Base-by-base conservation (phyloP, 2,329 filamentous ascomycete genomes). In the Diaporthe citriasiana region DNA sequence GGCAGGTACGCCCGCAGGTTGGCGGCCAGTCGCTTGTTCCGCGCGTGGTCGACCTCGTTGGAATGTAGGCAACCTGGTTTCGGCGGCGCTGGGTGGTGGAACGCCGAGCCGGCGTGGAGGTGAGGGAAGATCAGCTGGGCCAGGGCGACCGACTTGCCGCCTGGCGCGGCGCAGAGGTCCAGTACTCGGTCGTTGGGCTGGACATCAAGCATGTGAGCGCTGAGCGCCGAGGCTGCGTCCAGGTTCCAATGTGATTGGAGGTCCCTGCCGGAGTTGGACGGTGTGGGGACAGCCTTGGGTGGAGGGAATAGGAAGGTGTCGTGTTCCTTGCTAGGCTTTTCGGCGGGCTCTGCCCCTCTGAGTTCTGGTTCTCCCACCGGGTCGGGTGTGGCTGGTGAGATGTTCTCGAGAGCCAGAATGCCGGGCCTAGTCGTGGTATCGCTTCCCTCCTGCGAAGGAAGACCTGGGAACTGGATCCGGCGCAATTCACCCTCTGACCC, bases 101-200 rank as follows among this genome's bases (percentile, higher is more conserved):
- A 77, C 1, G 73, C 40, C 13, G 77, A 30, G 17, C 72, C 69
- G 27, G 77, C 76, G 42, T 71, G 73, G 19, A 73, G 74, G 8
- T 73, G 30, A 8, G 76, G 75, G 10, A 77, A 77, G 4, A 85
- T 75, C 9, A 78, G 76, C 68, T 84, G 82, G 1, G 80, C 77
- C 38, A 83, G 74, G 4, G 78, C 77, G 30, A 84, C 75, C 8
- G 82, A 82, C 51, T 83, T 83, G 45, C 81, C 82, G 63, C 82
- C 80, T 42, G 82, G 82, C 2, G 83, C 82, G 7, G 83, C 83
- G 72, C 84, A 85, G 13, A 85, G 78, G 66, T 85, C 84, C 19
- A 85, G 78, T 8, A 85, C 79, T 30, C 81, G 80, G 66, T 84
- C 81, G 13, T 82, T 80, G 3, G 82, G 81, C 53, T 78, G 77